Evolutionary conservation across 2,329 filamentous ascomycete species (phyloP).

Genomic region (Sclerotiophoma versabilis): DNA sequence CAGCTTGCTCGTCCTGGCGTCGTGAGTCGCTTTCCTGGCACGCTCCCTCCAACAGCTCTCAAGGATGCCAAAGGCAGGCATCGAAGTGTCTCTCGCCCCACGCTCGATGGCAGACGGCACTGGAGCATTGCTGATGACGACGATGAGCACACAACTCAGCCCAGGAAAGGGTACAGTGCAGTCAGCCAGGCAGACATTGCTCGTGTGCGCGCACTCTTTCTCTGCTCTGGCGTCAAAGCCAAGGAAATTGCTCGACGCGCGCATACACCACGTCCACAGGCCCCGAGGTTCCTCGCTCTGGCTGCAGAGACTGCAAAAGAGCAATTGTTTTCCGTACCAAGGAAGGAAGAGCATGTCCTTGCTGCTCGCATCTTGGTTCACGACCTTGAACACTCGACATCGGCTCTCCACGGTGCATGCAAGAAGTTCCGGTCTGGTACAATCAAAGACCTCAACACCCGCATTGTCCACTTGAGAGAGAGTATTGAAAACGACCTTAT

Average conservation of each 20-base stretch:
- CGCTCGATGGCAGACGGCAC: conserved; percentile 55
- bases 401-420: conserved; percentile 59
- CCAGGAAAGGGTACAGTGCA: conserved; percentile 31
- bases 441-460: conserved; percentile 53
- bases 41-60: conserved; percentile 41
- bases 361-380: conserved; percentile 61
- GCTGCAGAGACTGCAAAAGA: conserved; percentile 54
- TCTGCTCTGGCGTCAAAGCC: conserved; percentile 89
- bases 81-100: conserved; percentile 43
- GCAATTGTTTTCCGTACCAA: conserved; percentile 54
- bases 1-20: conserved; percentile 43
- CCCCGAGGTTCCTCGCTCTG: conserved; percentile 46
- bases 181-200: conserved; percentile 73
- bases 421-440: conserved; percentile 57
- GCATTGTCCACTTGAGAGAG: conserved; percentile 54
- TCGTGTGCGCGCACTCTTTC: conserved; percentile 76
- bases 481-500: conserved; percentile 60
- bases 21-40: conserved; percentile 26
- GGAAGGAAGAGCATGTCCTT: conserved; percentile 61
- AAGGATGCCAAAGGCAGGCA: conserved; percentile 24
- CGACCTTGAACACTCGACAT: conserved; percentile 55
- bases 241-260: conserved; percentile 77
- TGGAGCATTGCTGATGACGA: conserved; percentile 65
- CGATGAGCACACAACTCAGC: conserved; percentile 45
- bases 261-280: conserved; percentile 51